Conservation (phyloP, 2,329 filamentous ascomycete genomes). For the Cladosporium sp. region DNA sequence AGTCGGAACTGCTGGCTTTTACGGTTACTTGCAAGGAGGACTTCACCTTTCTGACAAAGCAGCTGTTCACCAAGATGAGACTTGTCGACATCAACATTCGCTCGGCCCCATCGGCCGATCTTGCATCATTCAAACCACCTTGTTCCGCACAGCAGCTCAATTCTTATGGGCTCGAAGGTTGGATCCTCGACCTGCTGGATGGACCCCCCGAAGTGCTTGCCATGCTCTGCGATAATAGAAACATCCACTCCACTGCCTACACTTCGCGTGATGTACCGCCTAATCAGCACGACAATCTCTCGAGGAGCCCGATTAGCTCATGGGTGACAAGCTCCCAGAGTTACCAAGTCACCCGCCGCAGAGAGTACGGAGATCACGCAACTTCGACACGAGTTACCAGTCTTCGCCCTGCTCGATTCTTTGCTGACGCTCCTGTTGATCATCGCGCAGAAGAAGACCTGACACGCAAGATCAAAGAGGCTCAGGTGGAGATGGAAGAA, state of each 20-base stretch:
- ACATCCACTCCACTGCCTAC: constrained; percentile 66
- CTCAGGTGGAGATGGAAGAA: constrained; percentile 37
- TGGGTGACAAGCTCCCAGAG: constrained; percentile 66
- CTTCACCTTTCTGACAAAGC: constrained; percentile 65
- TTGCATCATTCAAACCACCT: constrained; percentile 54
- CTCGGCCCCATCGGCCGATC: constrained; percentile 49
- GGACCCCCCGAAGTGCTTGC: constrained; percentile 80
- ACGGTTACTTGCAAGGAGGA: constrained; percentile 74
- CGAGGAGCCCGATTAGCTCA: constrained; percentile 54
- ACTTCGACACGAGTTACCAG: constrained; percentile 64
- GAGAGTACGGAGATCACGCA: constrained; percentile 74
- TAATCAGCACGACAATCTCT: constrained; percentile 64
- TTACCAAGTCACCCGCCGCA: constrained; percentile 65
- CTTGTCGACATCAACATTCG: constrained; percentile 70
- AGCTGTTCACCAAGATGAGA: constrained; percentile 59
- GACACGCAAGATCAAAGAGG: constrained; percentile 46
- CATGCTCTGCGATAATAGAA: constrained; percentile 76
- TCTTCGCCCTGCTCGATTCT: constrained; percentile 60
- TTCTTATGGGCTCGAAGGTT: constrained; percentile 68
- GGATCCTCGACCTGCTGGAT: constrained; percentile 71
- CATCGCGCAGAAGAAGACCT: constrained; percentile 59
- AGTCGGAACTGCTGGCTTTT: constrained; percentile 56
- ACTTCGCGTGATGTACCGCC: constrained; percentile 60
- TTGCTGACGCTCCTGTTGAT: constrained; percentile 76
- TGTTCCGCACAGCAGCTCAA: constrained; percentile 53